A percentile compares a stretch with the other conserved stretches of the same genome.
Conservation (phyloP, 371 early-diverging fungal species). For the Mucor racemosus region DNA sequence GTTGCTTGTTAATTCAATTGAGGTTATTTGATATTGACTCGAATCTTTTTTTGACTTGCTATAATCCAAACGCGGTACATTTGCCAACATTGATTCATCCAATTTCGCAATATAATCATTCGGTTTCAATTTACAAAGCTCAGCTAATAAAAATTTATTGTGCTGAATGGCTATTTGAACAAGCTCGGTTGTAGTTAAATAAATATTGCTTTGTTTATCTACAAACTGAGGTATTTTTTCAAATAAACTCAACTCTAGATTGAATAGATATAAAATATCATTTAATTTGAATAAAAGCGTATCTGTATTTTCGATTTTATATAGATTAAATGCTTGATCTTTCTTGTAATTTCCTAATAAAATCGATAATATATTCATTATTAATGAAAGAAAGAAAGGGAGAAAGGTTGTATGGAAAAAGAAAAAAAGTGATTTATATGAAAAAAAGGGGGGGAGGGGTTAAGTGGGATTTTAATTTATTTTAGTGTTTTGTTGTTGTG, state of each 20-base stretch:
- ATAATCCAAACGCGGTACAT: slow-evolving; percentile 29
- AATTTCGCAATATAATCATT: slow-evolving; percentile 40
- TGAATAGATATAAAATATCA: slow-evolving; percentile 15
- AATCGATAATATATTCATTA: slow-evolving; percentile 20
- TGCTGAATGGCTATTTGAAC: slow-evolving; percentile 19
- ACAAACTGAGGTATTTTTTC: background rate
- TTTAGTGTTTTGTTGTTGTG: background rate
- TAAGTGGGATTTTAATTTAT: slow-evolving; percentile 1
- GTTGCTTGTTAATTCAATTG: slow-evolving; percentile 1
- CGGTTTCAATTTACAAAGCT: slow-evolving; percentile 48
- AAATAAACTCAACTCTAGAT: background rate
- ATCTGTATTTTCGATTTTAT: slow-evolving; percentile 4
- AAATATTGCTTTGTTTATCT: slow-evolving; percentile 9
- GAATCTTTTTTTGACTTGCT: slow-evolving; percentile 7
- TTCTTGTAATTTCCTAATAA: slow-evolving; percentile 22
- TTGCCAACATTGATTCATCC: slow-evolving; percentile 40
- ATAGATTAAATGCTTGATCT: slow-evolving; percentile 14
- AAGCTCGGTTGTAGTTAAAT: slow-evolving; percentile 15
- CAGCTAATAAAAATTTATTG: slow-evolving; percentile 34
- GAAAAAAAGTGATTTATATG: background rate
- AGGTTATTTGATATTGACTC: slow-evolving; percentile 12
- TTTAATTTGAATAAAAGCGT: slow-evolving; percentile 17
- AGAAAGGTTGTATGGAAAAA: background rate
- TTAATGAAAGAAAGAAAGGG: background rate
- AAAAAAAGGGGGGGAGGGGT: slow-evolving; percentile 4